Conservation (phyloP, 108 stramenopile genomes). For the Fistulifera pelliculosa region DNA sequence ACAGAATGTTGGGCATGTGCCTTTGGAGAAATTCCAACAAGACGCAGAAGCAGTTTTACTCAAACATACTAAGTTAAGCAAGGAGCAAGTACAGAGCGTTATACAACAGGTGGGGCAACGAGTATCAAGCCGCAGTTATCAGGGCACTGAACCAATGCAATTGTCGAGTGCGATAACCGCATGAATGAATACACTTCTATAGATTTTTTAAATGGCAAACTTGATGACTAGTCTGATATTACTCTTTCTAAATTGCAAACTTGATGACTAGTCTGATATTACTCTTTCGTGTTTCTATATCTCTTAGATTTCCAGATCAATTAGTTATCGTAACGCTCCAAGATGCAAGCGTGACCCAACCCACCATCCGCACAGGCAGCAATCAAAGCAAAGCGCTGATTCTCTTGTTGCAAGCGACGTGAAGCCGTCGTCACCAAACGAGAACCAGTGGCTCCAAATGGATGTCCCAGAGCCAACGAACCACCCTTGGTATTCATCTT, state of each 20-base stretch:
- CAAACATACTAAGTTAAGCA: background rate
- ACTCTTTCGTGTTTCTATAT: too few relatives aligned
- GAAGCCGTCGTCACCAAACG: conserved; percentile 94
- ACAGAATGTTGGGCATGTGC: conserved; percentile 18
- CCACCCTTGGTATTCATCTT: conserved; percentile 98
- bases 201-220: too few relatives aligned
- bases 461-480: conserved; percentile 93
- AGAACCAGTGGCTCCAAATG: conserved; percentile 96
- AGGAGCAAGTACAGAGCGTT: background rate
- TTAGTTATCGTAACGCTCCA: conserved; percentile 77
- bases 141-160: too few relatives aligned
- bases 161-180: too few relatives aligned
- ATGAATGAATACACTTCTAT: too few relatives aligned
- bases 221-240: too few relatives aligned
- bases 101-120: background rate
- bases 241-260: too few relatives aligned
- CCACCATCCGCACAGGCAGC: conserved; percentile 99
- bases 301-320: too few relatives aligned
- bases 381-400: conserved; percentile 88
- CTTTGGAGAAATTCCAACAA: conserved; percentile 1
- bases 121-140: too few relatives aligned
- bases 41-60: background rate
- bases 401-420: conserved; percentile 88
- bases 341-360: conserved; percentile 82
- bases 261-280: too few relatives aligned